Conservation (phyloP, 78 protist genomes). For the Salpingoeca rosetta region DNA sequence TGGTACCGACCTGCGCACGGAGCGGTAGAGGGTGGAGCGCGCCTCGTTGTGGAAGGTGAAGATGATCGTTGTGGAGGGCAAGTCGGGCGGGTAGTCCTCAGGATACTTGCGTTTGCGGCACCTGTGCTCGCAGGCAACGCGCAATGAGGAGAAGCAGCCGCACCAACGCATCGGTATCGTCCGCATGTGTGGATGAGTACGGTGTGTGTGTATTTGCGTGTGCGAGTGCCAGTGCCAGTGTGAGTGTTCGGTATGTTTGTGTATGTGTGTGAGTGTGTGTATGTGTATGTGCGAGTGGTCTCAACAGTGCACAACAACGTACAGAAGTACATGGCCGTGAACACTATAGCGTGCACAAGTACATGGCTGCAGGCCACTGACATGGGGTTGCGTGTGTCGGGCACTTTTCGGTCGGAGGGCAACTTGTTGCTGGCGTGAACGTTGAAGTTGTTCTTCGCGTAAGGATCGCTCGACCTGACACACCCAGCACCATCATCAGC, state of each 20-base stretch:
- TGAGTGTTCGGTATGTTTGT: too few relatives aligned
- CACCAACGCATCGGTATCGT: too few relatives aligned
- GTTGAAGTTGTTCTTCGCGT: neutral
- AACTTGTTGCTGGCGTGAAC: neutral
- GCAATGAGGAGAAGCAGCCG: neutral
- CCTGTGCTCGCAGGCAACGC: neutral
- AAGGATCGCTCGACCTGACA: neutral
- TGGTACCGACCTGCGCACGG: neutral
- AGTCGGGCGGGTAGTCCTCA: neutral
- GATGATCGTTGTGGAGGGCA: neutral
- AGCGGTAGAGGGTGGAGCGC: neutral
- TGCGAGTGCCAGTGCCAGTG: too few relatives aligned
- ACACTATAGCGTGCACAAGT: neutral
- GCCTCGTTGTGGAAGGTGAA: constrained; percentile 6
- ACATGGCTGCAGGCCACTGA: neutral
- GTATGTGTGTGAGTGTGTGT: neutral
- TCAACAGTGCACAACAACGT: neutral
- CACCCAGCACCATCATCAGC: neutral
- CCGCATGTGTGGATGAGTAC: too few relatives aligned
- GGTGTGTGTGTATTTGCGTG: too few relatives aligned
- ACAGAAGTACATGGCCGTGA: too few relatives aligned
- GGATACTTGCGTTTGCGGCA: neutral
- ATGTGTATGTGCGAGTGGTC: neutral
- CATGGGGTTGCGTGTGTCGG: neutral
- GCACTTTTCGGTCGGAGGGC: neutral